Conservation (phyloP, 2,329 filamentous ascomycete genomes). For the Ambrosiella cleistominuta region DNA sequence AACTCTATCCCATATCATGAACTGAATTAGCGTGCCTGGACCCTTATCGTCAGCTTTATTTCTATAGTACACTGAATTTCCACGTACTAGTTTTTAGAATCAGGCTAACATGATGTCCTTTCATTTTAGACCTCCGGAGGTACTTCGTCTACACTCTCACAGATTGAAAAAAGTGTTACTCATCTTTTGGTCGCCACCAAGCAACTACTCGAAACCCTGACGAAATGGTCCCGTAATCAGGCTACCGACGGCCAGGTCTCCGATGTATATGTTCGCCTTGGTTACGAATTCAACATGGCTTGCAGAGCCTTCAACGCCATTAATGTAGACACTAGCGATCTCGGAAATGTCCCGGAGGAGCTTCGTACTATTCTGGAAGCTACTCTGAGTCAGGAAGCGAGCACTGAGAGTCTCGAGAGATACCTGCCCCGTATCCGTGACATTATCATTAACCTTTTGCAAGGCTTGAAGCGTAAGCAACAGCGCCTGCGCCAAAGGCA, state of each 20-base stretch:
- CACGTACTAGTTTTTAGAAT: too few species aligned
- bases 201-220: conserved; percentile 89
- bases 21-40: too few species aligned
- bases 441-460: conserved; percentile 94
- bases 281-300: conserved; percentile 98
- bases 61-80: too few species aligned
- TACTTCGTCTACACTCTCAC: conserved; percentile 63
- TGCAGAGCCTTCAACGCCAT: conserved; percentile 94
- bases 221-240: conserved; percentile 86
- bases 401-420: conserved; percentile 77
- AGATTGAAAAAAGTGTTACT: conserved; percentile 97
- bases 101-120: neutral
- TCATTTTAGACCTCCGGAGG: conserved; percentile 30
- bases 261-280: conserved; percentile 90
- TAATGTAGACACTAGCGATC: conserved; percentile 82
- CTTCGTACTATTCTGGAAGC: conserved; percentile 83
- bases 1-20: neutral
- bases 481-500: conserved; percentile 60
- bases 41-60: too few species aligned
- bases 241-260: conserved; percentile 91
- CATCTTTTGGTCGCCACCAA: conserved; percentile 96
- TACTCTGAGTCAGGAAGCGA: conserved; percentile 91
- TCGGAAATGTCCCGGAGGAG: conserved; percentile 87
- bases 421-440: conserved; percentile 90
- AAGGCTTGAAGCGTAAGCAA: conserved; percentile 93